A percentile compares a stretch with the other conserved stretches of the same genome.
phyloP scores from a whole-genome alignment of 164 flowering plant genomes.

The Macadamia tetraphylla region DNA sequence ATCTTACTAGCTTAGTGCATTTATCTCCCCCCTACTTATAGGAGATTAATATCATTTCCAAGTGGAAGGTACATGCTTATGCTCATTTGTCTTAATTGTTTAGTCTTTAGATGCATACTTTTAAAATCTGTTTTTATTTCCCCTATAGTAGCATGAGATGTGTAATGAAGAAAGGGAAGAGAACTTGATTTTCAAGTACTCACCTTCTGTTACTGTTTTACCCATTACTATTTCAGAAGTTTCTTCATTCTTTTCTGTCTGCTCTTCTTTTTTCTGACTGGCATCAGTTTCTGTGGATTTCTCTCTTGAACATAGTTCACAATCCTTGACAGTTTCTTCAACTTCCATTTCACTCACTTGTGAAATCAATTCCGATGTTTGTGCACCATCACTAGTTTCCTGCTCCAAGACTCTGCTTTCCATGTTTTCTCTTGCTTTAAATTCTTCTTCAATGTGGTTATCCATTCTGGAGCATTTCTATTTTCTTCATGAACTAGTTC shows the following conservation, averaged over 20 bases:
- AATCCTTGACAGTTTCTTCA: not conserved
- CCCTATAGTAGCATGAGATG: not conserved
- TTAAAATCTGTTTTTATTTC: not conserved
- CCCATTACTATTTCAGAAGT: not conserved
- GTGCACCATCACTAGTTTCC: too few species aligned
- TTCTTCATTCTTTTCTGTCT: slow-evolving; percentile 10
- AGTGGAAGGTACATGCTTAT: not conserved
- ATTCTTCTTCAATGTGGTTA: too few species aligned
- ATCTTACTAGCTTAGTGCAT: too few species aligned
- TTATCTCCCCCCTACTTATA: too few species aligned
- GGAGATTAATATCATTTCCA: not conserved
- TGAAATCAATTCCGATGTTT: too few species aligned
- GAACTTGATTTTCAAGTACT: not conserved
- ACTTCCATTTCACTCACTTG: not conserved
- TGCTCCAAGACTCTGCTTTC: too few species aligned
- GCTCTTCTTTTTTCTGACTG: not conserved
- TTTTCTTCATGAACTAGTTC: too few species aligned
- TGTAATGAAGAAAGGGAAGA: not conserved
- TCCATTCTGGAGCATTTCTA: too few species aligned
- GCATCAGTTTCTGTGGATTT: not conserved
- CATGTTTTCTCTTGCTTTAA: too few species aligned
- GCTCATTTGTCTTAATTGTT: not conserved
- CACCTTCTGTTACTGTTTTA: slow-evolving; percentile 3
- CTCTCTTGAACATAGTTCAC: slow-evolving; percentile 8
- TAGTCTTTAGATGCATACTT: not conserved